Percentiles rank a stretch among this genome's conserved stretches.
These are phyloP conservation scores for Dentipellis fragilis DNA, from an alignment of 768 basidiomycete genomes.

Conservation along the genomic window DNA sequence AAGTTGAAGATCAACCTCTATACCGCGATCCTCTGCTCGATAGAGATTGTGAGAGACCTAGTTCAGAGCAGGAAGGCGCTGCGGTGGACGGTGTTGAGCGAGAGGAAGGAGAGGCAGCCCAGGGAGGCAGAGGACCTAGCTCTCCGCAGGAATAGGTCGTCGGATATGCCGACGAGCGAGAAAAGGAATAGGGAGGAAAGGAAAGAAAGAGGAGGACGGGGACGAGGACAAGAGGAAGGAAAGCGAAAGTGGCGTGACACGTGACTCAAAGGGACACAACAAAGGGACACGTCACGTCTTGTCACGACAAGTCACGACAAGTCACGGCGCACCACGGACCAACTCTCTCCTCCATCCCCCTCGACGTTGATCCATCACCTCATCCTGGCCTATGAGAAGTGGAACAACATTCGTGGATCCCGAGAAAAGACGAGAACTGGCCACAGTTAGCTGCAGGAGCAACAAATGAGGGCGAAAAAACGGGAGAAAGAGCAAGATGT, in stretches of 20 bases:
- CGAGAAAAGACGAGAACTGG: too few species aligned
- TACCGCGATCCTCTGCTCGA: too few species aligned
- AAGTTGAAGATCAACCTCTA: neutral
- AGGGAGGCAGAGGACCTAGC: too few species aligned
- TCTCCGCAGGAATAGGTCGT: too few species aligned
- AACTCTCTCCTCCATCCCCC: too few species aligned
- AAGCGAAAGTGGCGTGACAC: constrained; percentile 9
- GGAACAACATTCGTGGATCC: too few species aligned
- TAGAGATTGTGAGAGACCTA: neutral
- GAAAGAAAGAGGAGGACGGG: neutral
- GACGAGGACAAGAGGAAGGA: constrained; percentile 6
- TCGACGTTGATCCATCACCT: too few species aligned
- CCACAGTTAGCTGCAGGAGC: too few species aligned
- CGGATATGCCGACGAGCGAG: neutral
- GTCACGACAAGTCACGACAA: neutral
- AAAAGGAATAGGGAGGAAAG: neutral
- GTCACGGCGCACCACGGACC: neutral
- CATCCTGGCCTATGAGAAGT: too few species aligned
- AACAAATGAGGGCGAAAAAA: too few species aligned
- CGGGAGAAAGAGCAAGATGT: too few species aligned
- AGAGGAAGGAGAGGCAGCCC: neutral
- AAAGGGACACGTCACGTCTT: neutral
- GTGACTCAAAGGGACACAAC: neutral
- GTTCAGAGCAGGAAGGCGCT: neutral
- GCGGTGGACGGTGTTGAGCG: neutral